These are phyloP conservation scores for Trifolium dubium DNA, from an alignment of 306 rosid genomes.

Conservation along the genomic window DNA sequence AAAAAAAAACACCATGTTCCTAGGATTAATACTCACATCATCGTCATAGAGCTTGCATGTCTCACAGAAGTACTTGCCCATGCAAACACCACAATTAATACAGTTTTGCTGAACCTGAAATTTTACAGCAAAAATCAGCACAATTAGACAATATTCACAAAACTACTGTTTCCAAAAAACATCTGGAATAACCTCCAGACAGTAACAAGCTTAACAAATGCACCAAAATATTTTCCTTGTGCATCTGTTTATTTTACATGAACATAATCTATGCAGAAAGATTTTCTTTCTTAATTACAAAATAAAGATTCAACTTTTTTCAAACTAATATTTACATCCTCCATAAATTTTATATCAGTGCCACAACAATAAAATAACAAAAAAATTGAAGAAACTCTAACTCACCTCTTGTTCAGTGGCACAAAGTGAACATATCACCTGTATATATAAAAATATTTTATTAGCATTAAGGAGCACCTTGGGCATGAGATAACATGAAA, in stretches of 20 bases:
- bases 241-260: neutral
- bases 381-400: constrained; percentile 27
- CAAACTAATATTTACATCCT: neutral
- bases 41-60: constrained; percentile 89
- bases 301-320: constrained; percentile 10
- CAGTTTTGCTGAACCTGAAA: constrained; percentile 80
- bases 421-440: constrained; percentile 89
- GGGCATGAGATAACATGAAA: neutral
- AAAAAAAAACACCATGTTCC: neutral
- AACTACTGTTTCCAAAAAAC: constrained; percentile 6
- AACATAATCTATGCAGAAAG: neutral
- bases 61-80: constrained; percentile 87
- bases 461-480: constrained; percentile 32
- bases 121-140: constrained; percentile 17
- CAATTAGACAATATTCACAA: neutral
- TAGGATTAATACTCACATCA: constrained; percentile 65
- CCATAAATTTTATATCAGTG: constrained; percentile 17
- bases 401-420: constrained; percentile 88
- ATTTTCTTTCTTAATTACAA: constrained; percentile 1
- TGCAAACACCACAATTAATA: constrained; percentile 83
- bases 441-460: constrained; percentile 35
- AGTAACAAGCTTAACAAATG: constrained; percentile 13
- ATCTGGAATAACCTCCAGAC: neutral
- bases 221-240: neutral
- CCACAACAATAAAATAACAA: neutral